Conservation (phyloP, 352 stramenopile genomes). For the Globisporangium canariense region DNA sequence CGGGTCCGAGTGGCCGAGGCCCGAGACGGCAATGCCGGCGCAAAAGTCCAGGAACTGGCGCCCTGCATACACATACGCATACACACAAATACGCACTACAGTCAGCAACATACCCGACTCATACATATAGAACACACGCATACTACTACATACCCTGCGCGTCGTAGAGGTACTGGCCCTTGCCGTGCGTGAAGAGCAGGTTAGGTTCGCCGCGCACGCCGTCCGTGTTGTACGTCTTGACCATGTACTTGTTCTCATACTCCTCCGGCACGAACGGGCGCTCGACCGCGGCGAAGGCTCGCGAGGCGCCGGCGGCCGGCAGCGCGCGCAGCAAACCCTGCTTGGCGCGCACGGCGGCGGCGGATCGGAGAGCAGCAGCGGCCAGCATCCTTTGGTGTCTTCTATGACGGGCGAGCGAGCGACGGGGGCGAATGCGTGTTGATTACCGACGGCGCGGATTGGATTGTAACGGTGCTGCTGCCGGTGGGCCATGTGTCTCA, state of each 20-base stretch:
- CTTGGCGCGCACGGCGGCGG: background rate
- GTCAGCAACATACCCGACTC: background rate
- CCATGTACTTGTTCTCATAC: constrained; percentile 79
- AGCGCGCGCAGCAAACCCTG: constrained; percentile 7
- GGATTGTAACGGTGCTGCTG: background rate
- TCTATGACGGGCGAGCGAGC: background rate
- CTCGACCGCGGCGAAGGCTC: constrained; percentile 26
- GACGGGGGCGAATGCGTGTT: background rate
- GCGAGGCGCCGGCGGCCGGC: constrained; percentile 12
- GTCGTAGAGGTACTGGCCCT: constrained; percentile 92
- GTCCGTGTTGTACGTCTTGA: constrained; percentile 78
- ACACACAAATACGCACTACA: no score
- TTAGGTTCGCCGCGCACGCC: constrained; percentile 64
- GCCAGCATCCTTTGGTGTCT: constrained; percentile 6
- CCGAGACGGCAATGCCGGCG: constrained; percentile 89
- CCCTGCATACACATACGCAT: constrained; percentile 14
- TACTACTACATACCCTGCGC: constrained; percentile 51
- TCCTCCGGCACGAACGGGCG: constrained; percentile 49
- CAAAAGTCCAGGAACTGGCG: constrained; percentile 92
- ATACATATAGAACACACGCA: background rate
- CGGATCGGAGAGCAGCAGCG: constrained; percentile 4
- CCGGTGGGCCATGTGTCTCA: background rate
- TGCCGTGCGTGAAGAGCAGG: constrained; percentile 82
- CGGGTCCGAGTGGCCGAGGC: constrained; percentile 88
- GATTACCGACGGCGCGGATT: background rate